These are phyloP conservation scores for Amylostereum chailletii DNA, from an alignment of 1,284 basidiomycete genomes.

Conservation along the genomic window DNA sequence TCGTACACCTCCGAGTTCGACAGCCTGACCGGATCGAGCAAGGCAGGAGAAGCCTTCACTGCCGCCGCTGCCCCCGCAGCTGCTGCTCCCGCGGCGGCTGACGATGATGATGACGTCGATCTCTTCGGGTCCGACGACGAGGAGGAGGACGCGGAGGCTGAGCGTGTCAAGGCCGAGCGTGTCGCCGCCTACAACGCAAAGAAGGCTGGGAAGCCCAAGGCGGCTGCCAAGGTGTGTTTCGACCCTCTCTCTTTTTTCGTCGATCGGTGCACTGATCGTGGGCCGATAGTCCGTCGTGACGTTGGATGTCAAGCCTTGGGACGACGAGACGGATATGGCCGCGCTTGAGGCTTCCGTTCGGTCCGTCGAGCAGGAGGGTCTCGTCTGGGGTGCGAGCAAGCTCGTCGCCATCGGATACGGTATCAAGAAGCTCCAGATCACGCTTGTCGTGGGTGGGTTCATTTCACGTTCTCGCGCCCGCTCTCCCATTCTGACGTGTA, in stretches of 20 bases:
- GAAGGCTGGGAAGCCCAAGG: slow-evolving; percentile 90
- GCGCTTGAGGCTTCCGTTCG: slow-evolving; percentile 81
- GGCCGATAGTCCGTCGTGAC: slow-evolving; percentile 80
- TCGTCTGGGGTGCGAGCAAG: slow-evolving; percentile 92
- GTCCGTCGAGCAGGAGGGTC: slow-evolving; percentile 83
- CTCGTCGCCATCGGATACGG: slow-evolving; percentile 93
- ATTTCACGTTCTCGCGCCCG: not conserved
- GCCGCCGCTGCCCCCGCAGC: slow-evolving; percentile 35
- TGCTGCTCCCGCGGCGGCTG: slow-evolving; percentile 48
- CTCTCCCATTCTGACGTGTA: slow-evolving; percentile 4
- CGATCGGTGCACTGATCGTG: slow-evolving; percentile 6
- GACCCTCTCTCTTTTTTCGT: slow-evolving; percentile 3
- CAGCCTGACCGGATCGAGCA: slow-evolving; percentile 78
- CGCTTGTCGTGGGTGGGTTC: slow-evolving; percentile 83
- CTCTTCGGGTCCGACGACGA: slow-evolving; percentile 87
- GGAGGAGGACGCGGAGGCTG: slow-evolving; percentile 89
- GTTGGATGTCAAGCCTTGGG: slow-evolving; percentile 98
- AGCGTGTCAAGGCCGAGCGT: slow-evolving; percentile 92
- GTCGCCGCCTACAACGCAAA: slow-evolving; percentile 90
- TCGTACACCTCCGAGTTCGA: slow-evolving; percentile 78
- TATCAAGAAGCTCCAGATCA: slow-evolving; percentile 90
- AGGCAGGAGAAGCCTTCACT: slow-evolving; percentile 70
- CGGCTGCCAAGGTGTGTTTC: slow-evolving; percentile 73
- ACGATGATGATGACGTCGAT: slow-evolving; percentile 91
- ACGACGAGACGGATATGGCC: slow-evolving; percentile 97